These are phyloP conservation scores for Trypanosomatidae sp. DNA, from an alignment of 208 protist species.

Conservation along the genomic window DNA sequence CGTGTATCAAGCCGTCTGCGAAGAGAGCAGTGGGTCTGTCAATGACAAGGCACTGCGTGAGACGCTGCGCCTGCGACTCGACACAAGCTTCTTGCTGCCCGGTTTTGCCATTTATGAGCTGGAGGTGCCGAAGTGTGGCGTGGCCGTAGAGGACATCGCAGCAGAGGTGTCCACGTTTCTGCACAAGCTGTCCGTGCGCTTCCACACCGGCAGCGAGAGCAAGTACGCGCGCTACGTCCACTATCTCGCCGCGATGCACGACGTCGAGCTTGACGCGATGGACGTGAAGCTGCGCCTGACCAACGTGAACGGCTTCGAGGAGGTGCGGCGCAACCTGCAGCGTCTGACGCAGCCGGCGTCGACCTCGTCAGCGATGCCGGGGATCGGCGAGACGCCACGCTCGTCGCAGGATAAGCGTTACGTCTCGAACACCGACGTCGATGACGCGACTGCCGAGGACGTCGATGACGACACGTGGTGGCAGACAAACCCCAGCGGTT, in stretches of 20 bases:
- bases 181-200: conserved; percentile 28
- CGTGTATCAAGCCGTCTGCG: background rate
- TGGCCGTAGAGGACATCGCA: conserved; percentile 45
- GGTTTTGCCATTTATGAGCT: conserved; percentile 56
- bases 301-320: conserved; percentile 53
- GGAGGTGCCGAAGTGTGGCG: conserved; percentile 50
- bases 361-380: too few relatives aligned
- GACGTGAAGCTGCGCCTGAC: conserved; percentile 63
- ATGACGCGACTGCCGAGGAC: conserved; percentile 1
- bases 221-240: conserved; percentile 72
- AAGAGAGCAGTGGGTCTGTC: background rate
- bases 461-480: conserved; percentile 13
- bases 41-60: conserved; percentile 14
- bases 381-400: background rate
- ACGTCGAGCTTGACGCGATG: conserved; percentile 24
- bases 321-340: conserved; percentile 52
- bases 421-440: conserved; percentile 25
- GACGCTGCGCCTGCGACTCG: conserved; percentile 20
- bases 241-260: conserved; percentile 28
- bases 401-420: conserved; percentile 19
- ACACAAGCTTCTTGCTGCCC: conserved; percentile 26
- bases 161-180: conserved; percentile 47
- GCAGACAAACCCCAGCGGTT: conserved; percentile 16
- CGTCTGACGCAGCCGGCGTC: conserved; percentile 2
- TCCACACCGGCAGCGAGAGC: conserved; percentile 49